A percentile compares a stretch with the other conserved stretches of the same genome.
phyloP scores from a whole-genome alignment of 2,329 filamentous ascomycete species.

The Ceratocystis smalleyi region DNA sequence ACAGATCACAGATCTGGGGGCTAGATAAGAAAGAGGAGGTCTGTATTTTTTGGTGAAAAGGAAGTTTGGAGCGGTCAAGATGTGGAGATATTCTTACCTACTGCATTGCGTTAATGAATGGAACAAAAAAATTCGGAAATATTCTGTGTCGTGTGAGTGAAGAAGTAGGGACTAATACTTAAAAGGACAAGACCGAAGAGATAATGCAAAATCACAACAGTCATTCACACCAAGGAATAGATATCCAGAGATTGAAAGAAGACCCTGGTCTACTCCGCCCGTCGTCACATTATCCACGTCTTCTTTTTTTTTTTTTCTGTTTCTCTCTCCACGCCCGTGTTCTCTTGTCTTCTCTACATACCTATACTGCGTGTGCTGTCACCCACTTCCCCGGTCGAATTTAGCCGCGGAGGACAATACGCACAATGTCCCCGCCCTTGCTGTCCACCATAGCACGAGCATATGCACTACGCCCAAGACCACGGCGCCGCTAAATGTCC shows the following conservation, averaged over 20 bases:
- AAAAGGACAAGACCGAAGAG: no score
- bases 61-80: not conserved
- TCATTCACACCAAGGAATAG: no score
- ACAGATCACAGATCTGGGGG: no score
- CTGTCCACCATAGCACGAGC: conserved; percentile 6
- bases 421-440: not conserved
- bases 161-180: no score
- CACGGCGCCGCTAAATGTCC: not conserved
- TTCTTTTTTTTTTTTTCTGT: no score
- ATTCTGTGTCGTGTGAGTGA: not conserved
- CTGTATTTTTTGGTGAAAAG: not conserved
- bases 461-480: conserved; percentile 1
- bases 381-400: not conserved
- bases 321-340: no score
- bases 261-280: no score
- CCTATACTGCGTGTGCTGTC: not conserved
- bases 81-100: not conserved
- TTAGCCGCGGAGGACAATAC: not conserved
- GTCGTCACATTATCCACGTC: no score
- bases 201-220: no score
- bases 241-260: no score
- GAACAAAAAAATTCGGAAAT: conserved; percentile 5
- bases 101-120: conserved; percentile 6
- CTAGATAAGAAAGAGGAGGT: not conserved
- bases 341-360: no score